Evolutionary conservation across 2,329 filamentous ascomycete species (phyloP).

Genomic region (Elsinoe batatas): DNA sequence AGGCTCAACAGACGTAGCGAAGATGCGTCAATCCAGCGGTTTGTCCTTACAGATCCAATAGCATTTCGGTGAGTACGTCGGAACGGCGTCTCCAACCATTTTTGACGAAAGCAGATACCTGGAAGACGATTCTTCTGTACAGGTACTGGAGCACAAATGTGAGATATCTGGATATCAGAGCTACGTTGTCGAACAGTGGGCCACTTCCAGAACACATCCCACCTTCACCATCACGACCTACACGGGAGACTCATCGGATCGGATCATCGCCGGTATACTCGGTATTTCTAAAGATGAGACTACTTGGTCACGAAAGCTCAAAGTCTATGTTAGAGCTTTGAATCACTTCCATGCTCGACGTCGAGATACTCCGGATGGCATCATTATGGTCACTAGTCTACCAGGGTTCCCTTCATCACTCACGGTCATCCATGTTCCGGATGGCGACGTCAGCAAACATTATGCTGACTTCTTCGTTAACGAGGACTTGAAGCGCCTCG

Average conservation of each 20-base stretch:
- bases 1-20: background rate
- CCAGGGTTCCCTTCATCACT: conserved; percentile 85
- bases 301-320: conserved; percentile 68
- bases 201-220: conserved; percentile 79
- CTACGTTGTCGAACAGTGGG: conserved; percentile 96
- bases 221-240: conserved; percentile 89
- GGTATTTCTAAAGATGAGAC: conserved; percentile 71
- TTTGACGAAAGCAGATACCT: conserved; percentile 47
- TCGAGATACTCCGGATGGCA: conserved; percentile 71
- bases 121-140: conserved; percentile 70
- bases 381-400: conserved; percentile 87
- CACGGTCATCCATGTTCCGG: conserved; percentile 82
- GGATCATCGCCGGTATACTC: conserved; percentile 68
- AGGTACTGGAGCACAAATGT: conserved; percentile 61
- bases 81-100: conserved; percentile 27
- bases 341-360: conserved; percentile 75
- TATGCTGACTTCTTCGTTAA: conserved; percentile 84
- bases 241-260: conserved; percentile 74
- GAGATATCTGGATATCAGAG: conserved; percentile 76
- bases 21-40: conserved; percentile 38
- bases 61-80: conserved; percentile 42
- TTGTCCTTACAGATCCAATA: conserved; percentile 57
- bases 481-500: conserved; percentile 82
- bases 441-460: conserved; percentile 72
- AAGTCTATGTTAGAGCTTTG: conserved; percentile 77